Evolutionary conservation across 176 grass and related monocot genomes (phyloP).

Genomic region (Musa troglodytarum): DNA sequence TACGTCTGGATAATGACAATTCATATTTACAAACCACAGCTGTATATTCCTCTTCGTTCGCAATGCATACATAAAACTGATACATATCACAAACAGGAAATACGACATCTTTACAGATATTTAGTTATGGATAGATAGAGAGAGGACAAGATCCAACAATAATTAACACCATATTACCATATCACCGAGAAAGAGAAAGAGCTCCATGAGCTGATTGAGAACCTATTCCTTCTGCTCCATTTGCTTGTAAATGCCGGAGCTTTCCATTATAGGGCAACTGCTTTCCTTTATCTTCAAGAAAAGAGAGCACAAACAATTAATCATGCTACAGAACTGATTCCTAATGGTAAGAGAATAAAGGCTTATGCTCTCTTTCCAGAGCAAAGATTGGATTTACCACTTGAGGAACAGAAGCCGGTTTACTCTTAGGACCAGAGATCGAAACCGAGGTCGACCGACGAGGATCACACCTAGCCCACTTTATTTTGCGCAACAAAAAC

Average conservation of each 20-base stretch:
- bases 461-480: constrained; percentile 18
- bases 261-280: neutral
- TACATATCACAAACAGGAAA: too few species aligned
- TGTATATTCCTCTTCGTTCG: too few species aligned
- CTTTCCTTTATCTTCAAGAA: neutral
- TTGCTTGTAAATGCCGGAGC: neutral
- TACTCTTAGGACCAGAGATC: neutral
- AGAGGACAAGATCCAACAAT: too few species aligned
- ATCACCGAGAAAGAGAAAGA: too few species aligned
- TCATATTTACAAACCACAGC: too few species aligned
- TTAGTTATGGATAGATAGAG: too few species aligned
- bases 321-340: neutral
- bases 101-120: too few species aligned
- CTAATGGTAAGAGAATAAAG: neutral
- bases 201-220: neutral
- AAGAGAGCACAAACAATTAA: neutral
- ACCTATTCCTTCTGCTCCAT: neutral
- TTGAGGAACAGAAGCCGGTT: neutral
- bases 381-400: constrained; percentile 24
- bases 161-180: too few species aligned
- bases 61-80: too few species aligned
- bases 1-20: too few species aligned
- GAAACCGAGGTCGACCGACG: constrained; percentile 2
- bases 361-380: neutral
- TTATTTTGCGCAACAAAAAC: neutral